phyloP scores from a whole-genome alignment of 306 rosid genomes.

The Sindora glabra region DNA sequence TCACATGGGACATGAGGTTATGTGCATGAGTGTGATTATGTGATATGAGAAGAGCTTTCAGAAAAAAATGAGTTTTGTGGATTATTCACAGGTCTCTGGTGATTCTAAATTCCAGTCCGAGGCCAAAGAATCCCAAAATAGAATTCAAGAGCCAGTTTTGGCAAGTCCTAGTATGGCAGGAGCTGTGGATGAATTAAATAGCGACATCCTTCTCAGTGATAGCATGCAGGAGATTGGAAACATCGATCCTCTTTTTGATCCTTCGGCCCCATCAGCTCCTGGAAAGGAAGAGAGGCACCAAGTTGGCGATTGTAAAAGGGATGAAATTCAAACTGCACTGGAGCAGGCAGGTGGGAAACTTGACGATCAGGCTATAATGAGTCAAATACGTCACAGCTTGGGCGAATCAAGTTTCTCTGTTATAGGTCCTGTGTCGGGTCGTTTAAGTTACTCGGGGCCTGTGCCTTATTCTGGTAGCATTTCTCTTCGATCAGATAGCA shows the following conservation, averaged over 20 bases:
- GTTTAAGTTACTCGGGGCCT: constrained; percentile 46
- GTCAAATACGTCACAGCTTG: constrained; percentile 21
- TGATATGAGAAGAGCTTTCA: neutral
- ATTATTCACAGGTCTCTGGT: constrained; percentile 30
- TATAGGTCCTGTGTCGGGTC: constrained; percentile 29
- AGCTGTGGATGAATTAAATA: constrained; percentile 25
- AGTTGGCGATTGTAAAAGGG: too few species aligned
- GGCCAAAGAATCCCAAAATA: constrained; percentile 9
- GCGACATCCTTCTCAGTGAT: too few species aligned
- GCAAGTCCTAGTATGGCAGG: neutral
- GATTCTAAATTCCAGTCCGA: constrained; percentile 16
- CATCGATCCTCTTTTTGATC: constrained; percentile 17
- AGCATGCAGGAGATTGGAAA: constrained; percentile 29
- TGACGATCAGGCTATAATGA: constrained; percentile 10
- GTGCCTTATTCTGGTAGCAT: constrained; percentile 77
- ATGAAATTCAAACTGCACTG: constrained; percentile 4
- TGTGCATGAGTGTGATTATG: neutral
- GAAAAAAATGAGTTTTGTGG: constrained; percentile 11
- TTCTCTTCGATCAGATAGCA: constrained; percentile 91
- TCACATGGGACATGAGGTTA: too few species aligned
- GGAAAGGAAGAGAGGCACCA: constrained; percentile 28
- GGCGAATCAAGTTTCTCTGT: constrained; percentile 61
- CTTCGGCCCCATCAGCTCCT: constrained; percentile 19
- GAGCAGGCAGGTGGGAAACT: constrained; percentile 10
- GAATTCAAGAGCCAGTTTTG: constrained; percentile 13